phyloP scores from a whole-genome alignment of 495 filamentous ascomycete genomes.

The Hypoxylon fragiforme region DNA sequence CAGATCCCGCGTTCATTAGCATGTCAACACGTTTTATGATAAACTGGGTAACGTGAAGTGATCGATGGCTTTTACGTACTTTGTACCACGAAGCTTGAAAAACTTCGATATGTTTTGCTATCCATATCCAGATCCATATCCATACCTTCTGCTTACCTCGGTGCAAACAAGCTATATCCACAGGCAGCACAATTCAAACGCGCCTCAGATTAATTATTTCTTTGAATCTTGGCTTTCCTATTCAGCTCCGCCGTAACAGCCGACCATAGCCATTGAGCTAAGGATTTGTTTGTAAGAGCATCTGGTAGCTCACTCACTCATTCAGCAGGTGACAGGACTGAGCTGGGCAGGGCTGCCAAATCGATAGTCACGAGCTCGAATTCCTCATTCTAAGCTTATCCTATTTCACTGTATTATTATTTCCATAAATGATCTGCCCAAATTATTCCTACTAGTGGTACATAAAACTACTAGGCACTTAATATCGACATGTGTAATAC shows the following conservation, averaged over 20 bases:
- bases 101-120: not conserved
- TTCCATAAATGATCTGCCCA: constrained; percentile 1
- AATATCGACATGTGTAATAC: no score
- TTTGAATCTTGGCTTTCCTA: not conserved
- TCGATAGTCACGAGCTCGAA: constrained; percentile 17
- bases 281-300: no score
- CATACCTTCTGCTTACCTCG: no score
- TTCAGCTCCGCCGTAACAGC: not conserved
- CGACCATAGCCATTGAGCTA: no score
- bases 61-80: constrained; percentile 6
- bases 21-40: not conserved
- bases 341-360: no score
- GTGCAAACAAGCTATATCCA: no score
- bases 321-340: not conserved
- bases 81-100: not conserved
- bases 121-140: not conserved
- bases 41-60: constrained; percentile 1
- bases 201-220: no score
- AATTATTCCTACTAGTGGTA: constrained; percentile 8
- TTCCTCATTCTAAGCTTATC: constrained; percentile 23
- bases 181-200: not conserved
- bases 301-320: no score
- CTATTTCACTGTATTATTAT: not conserved
- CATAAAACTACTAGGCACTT: no score
- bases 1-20: constrained; percentile 16